Base-by-base conservation (phyloP, 768 basidiomycete species). In the Candolleomyces eurysporus region DNA sequence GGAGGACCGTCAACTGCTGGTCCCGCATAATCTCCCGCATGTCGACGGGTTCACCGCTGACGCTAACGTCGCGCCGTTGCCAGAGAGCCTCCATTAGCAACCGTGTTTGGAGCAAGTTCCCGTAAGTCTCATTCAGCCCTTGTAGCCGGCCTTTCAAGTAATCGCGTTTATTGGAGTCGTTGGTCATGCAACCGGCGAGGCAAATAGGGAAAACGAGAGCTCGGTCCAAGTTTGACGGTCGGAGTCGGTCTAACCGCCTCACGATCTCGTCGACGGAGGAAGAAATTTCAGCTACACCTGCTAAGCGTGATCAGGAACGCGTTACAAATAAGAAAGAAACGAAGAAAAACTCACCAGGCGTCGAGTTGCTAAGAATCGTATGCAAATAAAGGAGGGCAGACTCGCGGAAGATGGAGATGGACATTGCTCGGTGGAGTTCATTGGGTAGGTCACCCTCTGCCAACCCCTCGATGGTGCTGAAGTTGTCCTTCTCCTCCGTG, bases 241-340 rank as follows among this genome's bases (percentile, higher is more conserved):
- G 82, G 57, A 91, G 69, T 64, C 82, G 80, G 60, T 77, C 75
- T 58, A 91, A 69, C 21, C 81, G 73, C 49, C 82, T 81, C 56
- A 84, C 75, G 52, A 91, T 80, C 48, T 68, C 70, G 30, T 82
- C 81, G 32, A 89, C 84, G 9, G 83, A 84, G 45, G 77, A 73
- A 58, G 71, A 75, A 64, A 94, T 90, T 71, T 92, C 91, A 53
- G 86, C 82, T 26, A 92, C 87, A 67, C 85, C 90, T 90, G 71
- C 58, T 58, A 57, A 60, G 31, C 49, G 42, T 48, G 31, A 57
- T 59, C 46, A 60, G 63, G 31, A 22, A 30, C 14, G 17, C 19
- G 40, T 14, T 17, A 55, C 42, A 22, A 17, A 57, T 11, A 16
- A n/a, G 30, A 16, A 54, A 42, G 42, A 31, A 48, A 49, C 19